phyloP scores from a whole-genome alignment of 73 alveolate species.

The Tetrahymena borealis region DNA sequence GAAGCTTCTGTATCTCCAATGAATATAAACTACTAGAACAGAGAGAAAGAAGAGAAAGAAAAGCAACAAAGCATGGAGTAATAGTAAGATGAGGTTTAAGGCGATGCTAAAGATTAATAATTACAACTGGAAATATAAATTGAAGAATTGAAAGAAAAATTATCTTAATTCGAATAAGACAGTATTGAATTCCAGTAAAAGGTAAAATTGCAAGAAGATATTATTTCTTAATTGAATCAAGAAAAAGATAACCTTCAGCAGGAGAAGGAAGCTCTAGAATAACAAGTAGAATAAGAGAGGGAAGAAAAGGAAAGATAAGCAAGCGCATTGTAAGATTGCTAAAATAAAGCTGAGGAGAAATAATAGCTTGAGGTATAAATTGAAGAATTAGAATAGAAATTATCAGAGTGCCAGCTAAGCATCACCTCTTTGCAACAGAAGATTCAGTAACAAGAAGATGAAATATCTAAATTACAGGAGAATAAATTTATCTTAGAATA shows the following conservation, averaged over 20 bases:
- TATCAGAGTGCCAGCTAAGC: not conserved
- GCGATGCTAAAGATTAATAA: not conserved
- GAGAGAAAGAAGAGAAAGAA: not conserved
- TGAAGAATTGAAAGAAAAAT: not conserved
- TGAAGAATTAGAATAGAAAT: not conserved
- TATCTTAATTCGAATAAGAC: not conserved
- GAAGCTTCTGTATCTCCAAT: not conserved
- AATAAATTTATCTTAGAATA: not conserved
- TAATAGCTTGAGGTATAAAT: not conserved
- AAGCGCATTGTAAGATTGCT: no score
- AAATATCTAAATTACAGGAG: not conserved
- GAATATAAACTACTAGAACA: not conserved
- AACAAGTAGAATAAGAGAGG: not conserved
- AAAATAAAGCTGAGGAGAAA: not conserved
- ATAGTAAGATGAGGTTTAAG: no score
- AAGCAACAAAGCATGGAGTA: no score
- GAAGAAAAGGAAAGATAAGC: not conserved
- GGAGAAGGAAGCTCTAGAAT: no score
- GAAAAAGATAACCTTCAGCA: no score
- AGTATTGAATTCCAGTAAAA: not conserved
- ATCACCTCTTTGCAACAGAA: not conserved
- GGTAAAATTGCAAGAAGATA: not conserved
- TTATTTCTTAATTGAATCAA: not conserved
- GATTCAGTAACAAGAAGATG: not conserved
- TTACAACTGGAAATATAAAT: not conserved